phyloP scores from a whole-genome alignment of 2,329 filamentous ascomycete species.

The Fusarium clavum region DNA sequence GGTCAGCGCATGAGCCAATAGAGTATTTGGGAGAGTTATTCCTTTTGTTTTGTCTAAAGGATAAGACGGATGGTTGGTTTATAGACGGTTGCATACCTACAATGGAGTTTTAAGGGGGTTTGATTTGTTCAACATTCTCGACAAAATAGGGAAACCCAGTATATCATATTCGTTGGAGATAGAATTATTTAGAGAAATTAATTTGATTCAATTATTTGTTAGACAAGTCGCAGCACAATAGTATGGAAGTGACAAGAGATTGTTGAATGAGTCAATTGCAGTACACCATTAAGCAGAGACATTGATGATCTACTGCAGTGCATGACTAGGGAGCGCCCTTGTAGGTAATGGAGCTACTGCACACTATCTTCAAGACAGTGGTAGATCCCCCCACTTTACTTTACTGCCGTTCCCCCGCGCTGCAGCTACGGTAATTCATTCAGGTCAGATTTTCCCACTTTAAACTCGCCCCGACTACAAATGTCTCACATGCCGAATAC shows the following conservation, averaged over 20 bases:
- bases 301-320: not conserved
- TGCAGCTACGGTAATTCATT: constrained; percentile 11
- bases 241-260: not conserved
- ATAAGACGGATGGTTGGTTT: not conserved
- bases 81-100: constrained; percentile 16
- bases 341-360: constrained; percentile 17
- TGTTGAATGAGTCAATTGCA: not conserved
- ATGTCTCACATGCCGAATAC: constrained; percentile 25
- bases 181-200: constrained; percentile 8
- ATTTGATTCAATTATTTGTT: constrained; percentile 7
- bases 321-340: not conserved
- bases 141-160: not conserved
- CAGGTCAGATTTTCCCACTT: constrained; percentile 3
- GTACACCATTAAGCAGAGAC: not conserved
- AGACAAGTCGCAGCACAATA: not conserved
- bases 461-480: constrained; percentile 17
- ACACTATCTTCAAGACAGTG: not conserved
- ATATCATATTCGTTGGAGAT: not conserved
- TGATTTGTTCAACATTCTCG: constrained; percentile 5
- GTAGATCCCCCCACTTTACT: constrained; percentile 22
- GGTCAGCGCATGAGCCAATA: constrained; percentile 59
- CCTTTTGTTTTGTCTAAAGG: not conserved
- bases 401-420: constrained; percentile 25
- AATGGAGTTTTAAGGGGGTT: constrained; percentile 26
- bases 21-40: constrained; percentile 8